Base-by-base conservation (phyloP, 306 rosid species). In the Gynostemma pentaphyllum region DNA sequence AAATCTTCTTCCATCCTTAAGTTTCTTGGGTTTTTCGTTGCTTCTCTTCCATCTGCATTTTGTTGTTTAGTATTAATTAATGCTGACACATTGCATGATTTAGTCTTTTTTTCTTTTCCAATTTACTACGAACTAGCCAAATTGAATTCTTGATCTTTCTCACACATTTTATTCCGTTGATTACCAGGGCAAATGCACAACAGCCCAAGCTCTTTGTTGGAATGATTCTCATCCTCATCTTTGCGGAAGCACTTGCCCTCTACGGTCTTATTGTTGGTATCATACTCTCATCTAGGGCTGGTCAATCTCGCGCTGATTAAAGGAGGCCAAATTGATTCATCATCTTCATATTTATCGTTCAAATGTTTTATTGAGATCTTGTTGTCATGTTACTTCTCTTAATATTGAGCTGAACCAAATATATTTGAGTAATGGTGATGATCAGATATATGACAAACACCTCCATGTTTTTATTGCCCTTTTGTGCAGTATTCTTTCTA, bases 151-250 rank as follows among this genome's bases (percentile, higher is more conserved):
- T 18, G 15, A n/a, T n/a, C 48, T 22, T 50, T 39, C 18, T 26
- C 4, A 7, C 44, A 53, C 15, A 24, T 21, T 59, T 26, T 75
- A 18, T 44, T 69, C 61, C 30, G 40, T 62, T 60, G 19, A 26
- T 63, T 13, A n/a, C 50, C 78, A 84, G 95, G 83, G 95, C 95
- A 21, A 87, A 87, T 44, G 91, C 95, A 2, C 95, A 87, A 83
- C 95, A 87, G 69, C 91, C 95, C 24, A 87, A 87, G 83, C 83
- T 84, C 66, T 87, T 87, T 32, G 91, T 87, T 32, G 95, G 95
- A 22, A 84, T 87, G 88, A 87, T 84, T 76, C 87, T 86, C 28
- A 86, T 85, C 59, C 77, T 85, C 67, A 85, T 85, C 74, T 85
- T 85, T 34, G 88, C 95, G 0, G 86, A 84, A 72, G 95, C 95